Evolutionary conservation across 73 alveolate genomes (phyloP), one percentile per base, ranked within the genome.

Genomic region (Diophrys appendiculata): DNA sequence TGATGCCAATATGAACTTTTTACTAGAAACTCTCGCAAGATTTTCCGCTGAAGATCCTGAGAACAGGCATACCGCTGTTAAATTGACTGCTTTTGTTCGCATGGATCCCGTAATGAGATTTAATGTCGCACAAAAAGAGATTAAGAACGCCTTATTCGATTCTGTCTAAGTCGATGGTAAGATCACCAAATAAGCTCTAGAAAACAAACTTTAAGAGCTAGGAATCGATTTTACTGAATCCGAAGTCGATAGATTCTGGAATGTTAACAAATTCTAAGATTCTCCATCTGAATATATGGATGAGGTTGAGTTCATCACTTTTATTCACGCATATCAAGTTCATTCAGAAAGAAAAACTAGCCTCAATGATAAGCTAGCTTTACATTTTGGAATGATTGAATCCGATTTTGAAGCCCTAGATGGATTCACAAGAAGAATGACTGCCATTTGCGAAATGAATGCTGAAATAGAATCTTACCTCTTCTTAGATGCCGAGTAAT

Each of bases 401-500:
- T n/a, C 54, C 24, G 85, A 75, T 28, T 60, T 23, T 23, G 52
- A n/a, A 28, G 72, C 76, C 52, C 32, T 74, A 0, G 84, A 77
- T 27, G 29, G 32, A 26, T 84, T 82, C 65, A 68, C 65, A 24
- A 54, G 65, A 26, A 79, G 90, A 43, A 32, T 79, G 14, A 70
- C 32, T 27, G 85, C 88, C 24, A 64, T 77, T 69, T 33, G 84
- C 27, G 68, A 29, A 24, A 71, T 33, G 27, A 69, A 88, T 26
- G 68, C 52, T 26, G 68, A 84, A 54, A 67, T 55, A 29, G 72
- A 73, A 65, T 78, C 87, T 35, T 0, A 30, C 8, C 82, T 91
- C 60, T 78, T 89, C 68, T 76, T 91, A 26, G 97, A 91, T 77
- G 97, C 97, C 1, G 97, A 91, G 72, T 84, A 91, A 70, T 22